phyloP scores from a whole-genome alignment of 257 asterid species.

The Solanum ossicruentum region DNA sequence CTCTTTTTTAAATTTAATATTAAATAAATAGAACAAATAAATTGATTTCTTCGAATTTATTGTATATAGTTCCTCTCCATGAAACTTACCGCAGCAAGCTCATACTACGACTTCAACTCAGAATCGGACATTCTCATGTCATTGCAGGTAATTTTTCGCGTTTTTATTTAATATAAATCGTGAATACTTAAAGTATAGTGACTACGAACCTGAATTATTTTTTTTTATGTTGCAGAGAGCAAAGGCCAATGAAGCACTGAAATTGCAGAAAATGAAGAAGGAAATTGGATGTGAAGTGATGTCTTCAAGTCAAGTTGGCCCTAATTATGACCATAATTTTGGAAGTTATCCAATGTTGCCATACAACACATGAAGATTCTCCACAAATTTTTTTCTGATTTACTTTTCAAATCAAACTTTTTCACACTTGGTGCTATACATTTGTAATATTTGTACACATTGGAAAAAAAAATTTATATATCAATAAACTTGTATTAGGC shows the following conservation, averaged over 20 bases:
- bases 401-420: not conserved
- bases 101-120: conserved; percentile 45
- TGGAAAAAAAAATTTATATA: not conserved
- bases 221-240: conserved; percentile 31
- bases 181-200: not conserved
- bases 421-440: conserved; percentile 1
- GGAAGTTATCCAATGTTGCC: conserved; percentile 31
- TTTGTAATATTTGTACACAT: not conserved
- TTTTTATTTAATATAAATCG: not conserved
- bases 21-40: not conserved
- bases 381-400: not conserved
- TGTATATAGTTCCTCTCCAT: conserved; percentile 66
- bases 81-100: conserved; percentile 82
- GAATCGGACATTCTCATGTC: conserved; percentile 34
- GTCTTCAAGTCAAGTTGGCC: conserved; percentile 20
- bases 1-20: not conserved
- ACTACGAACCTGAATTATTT: not conserved
- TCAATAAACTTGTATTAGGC: not conserved
- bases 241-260: conserved; percentile 46
- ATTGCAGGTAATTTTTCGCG: conserved; percentile 30
- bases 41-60: not conserved
- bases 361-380: conserved; percentile 26
- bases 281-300: conserved; percentile 24
- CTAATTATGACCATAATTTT: conserved; percentile 27
- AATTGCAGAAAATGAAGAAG: conserved; percentile 24